These are phyloP conservation scores for Mycena belliarum DNA, from an alignment of 768 basidiomycete species.

Conservation along the genomic window DNA sequence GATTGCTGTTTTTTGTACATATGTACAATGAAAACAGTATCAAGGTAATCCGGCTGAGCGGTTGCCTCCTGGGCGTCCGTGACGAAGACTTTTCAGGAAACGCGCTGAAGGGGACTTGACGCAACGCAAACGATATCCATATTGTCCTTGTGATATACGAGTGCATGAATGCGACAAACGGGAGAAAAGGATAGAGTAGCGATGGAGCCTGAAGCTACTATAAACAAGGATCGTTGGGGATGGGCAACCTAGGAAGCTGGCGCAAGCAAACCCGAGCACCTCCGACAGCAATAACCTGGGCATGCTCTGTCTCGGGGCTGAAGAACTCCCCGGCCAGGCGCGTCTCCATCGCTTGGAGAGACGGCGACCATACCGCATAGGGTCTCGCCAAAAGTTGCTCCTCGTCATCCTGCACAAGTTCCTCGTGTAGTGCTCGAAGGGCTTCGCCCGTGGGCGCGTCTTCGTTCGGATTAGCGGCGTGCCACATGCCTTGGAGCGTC, in stretches of 20 bases:
- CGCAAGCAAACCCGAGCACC: slow-evolving; percentile 11
- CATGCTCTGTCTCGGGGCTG: background rate
- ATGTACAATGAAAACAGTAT: no score
- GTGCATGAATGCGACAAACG: no score
- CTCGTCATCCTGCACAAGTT: background rate
- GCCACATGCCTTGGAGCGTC: slow-evolving; percentile 9
- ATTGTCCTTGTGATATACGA: no score
- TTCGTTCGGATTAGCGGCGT: background rate
- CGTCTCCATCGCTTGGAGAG: slow-evolving; percentile 2
- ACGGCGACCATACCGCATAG: slow-evolving; percentile 1
- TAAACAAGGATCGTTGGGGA: no score
- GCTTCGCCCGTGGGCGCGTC: background rate
- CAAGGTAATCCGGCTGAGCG: no score
- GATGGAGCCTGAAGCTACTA: no score
- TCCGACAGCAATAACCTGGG: slow-evolving; percentile 8
- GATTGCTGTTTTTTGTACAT: no score
- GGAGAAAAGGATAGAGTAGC: no score
- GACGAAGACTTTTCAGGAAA: no score
- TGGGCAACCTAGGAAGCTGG: background rate
- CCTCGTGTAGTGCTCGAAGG: background rate
- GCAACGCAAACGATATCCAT: no score
- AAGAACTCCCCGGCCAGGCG: slow-evolving; percentile 6
- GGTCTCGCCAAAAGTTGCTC: background rate
- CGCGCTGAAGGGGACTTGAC: no score
- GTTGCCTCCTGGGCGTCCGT: no score